phyloP scores from a whole-genome alignment of 106 monocot genomes.

The Dioscorea dumetorum region DNA sequence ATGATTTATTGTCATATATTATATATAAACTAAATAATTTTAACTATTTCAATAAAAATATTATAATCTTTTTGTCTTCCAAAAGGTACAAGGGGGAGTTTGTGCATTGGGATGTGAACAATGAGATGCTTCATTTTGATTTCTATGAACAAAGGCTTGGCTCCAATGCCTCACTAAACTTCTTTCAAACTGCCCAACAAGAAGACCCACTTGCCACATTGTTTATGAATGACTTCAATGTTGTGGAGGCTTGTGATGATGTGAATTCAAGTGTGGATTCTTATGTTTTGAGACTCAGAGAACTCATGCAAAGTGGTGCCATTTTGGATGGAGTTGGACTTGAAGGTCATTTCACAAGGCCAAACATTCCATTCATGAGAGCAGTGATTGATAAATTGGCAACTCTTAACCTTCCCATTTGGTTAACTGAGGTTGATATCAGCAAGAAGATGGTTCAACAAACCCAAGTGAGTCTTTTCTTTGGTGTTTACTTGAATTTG shows the following conservation, averaged over 20 bases:
- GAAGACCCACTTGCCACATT: constrained; percentile 75
- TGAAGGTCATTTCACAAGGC: constrained; percentile 79
- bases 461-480: constrained; percentile 39
- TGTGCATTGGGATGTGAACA: constrained; percentile 97
- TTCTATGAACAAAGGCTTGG: constrained; percentile 88
- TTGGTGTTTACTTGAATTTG: too few species aligned
- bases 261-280: constrained; percentile 61
- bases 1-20: too few species aligned
- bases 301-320: constrained; percentile 48
- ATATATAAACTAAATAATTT: too few species aligned
- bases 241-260: constrained; percentile 89
- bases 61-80: too few species aligned
- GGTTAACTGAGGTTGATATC: constrained; percentile 95
- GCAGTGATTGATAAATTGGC: constrained; percentile 79
- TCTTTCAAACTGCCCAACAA: constrained; percentile 58
- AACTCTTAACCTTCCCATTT: constrained; percentile 68
- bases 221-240: constrained; percentile 96
- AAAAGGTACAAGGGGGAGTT: constrained; percentile 71
- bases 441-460: constrained; percentile 46
- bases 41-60: too few species aligned
- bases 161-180: constrained; percentile 45
- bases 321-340: constrained; percentile 71
- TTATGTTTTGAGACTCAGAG: constrained; percentile 46
- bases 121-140: constrained; percentile 93
- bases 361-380: constrained; percentile 74